These are phyloP conservation scores for Chaetomiaceae sp. DNA, from an alignment of 2,329 filamentous ascomycete species.

Conservation along the genomic window DNA sequence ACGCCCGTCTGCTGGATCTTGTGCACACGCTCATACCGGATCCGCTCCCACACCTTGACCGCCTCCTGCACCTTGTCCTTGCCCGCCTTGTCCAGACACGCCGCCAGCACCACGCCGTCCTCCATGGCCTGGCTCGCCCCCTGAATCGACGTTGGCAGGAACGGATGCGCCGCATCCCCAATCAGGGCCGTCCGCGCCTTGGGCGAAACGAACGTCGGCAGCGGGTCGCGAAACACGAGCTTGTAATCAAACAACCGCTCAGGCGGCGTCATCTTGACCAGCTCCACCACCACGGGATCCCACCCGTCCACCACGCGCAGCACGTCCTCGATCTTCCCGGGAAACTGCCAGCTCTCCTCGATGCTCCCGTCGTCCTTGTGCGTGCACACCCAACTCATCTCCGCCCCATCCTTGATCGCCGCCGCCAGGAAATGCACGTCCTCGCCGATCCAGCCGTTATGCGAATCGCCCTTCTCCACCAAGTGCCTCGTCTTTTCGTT, in stretches of 20 bases:
- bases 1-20: slow-evolving; percentile 46
- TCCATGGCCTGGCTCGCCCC: slow-evolving; percentile 48
- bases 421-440: slow-evolving; percentile 51
- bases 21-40: slow-evolving; percentile 45
- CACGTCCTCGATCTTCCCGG: slow-evolving; percentile 39
- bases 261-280: slow-evolving; percentile 34
- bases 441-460: slow-evolving; percentile 49
- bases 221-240: slow-evolving; percentile 42
- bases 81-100: slow-evolving; percentile 36
- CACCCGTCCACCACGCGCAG: slow-evolving; percentile 39
- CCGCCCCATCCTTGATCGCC: slow-evolving; percentile 47
- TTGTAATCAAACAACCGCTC: slow-evolving; percentile 36
- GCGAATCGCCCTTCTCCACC: slow-evolving; percentile 44
- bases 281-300: slow-evolving; percentile 35
- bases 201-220: slow-evolving; percentile 40
- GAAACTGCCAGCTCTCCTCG: slow-evolving; percentile 43
- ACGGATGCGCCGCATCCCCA: slow-evolving; percentile 48
- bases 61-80: slow-evolving; percentile 36
- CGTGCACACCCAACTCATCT: slow-evolving; percentile 53
- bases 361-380: slow-evolving; percentile 42
- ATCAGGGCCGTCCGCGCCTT: slow-evolving; percentile 40
- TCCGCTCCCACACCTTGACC: slow-evolving; percentile 41
- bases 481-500: slow-evolving; percentile 42
- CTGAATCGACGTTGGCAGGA: slow-evolving; percentile 45
- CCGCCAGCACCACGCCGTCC: slow-evolving; percentile 44